Percentiles rank a stretch among this genome's conserved stretches.
phyloP scores from a whole-genome alignment of 2,329 filamentous ascomycete genomes.

The Paraconiothyrium brasiliense region DNA sequence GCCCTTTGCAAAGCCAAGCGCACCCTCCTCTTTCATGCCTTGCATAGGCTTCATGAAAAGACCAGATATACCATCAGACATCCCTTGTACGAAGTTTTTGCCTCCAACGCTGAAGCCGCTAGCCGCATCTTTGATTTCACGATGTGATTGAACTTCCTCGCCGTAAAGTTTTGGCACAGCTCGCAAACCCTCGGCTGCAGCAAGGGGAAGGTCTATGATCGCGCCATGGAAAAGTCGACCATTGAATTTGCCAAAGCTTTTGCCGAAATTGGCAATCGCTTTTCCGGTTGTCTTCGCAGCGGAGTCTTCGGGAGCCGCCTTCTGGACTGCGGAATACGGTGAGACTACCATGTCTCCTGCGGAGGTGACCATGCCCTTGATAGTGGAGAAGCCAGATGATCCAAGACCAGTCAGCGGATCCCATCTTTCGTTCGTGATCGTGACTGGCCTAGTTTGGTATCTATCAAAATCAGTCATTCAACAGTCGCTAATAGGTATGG shows the following conservation, averaged over 20 bases:
- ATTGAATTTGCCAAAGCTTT: slow-evolving; percentile 33
- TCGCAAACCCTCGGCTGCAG: slow-evolving; percentile 48
- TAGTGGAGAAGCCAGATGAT: slow-evolving; percentile 64
- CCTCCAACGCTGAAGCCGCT: slow-evolving; percentile 68
- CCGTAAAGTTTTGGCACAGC: slow-evolving; percentile 50
- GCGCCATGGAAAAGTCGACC: slow-evolving; percentile 39
- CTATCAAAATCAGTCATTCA: slow-evolving; percentile 15
- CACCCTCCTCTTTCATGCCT: slow-evolving; percentile 69
- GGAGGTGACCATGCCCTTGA: slow-evolving; percentile 66
- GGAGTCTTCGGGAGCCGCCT: slow-evolving; percentile 4
- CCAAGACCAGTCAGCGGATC: slow-evolving; percentile 74
- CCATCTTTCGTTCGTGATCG: slow-evolving; percentile 53
- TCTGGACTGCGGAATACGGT: slow-evolving; percentile 22
- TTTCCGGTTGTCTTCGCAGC: slow-evolving; percentile 14
- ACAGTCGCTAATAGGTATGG: too few relatives aligned
- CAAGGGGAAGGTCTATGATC: slow-evolving; percentile 50
- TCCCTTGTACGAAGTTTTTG: slow-evolving; percentile 75
- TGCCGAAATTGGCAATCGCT: slow-evolving; percentile 20
- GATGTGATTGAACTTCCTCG: slow-evolving; percentile 45
- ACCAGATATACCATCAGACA: slow-evolving; percentile 80
- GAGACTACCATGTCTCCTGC: slow-evolving; percentile 63
- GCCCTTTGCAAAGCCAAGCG: slow-evolving; percentile 63
- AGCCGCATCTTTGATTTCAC: slow-evolving; percentile 45
- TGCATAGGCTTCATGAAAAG: slow-evolving; percentile 77
- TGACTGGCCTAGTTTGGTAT: slow-evolving; percentile 33